phyloP scores from a whole-genome alignment of 2,329 filamentous ascomycete genomes.

The Penicillium vulpinum region DNA sequence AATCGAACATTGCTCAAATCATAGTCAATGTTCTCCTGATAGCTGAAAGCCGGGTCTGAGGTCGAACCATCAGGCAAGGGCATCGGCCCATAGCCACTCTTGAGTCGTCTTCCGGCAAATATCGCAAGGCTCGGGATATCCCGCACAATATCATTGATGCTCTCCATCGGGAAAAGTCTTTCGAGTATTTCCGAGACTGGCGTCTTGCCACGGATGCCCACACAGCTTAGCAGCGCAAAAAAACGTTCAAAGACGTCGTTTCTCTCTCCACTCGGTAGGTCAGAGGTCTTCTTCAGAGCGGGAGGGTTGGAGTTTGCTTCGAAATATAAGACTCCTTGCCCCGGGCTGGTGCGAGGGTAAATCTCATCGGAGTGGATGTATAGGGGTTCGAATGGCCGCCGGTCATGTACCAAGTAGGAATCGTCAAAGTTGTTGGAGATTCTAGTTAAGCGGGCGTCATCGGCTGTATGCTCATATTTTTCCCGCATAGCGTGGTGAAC shows the following conservation, averaged over 20 bases:
- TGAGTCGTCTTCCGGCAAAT: constrained; percentile 31
- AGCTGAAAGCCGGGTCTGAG: constrained; percentile 23
- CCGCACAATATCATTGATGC: constrained; percentile 33
- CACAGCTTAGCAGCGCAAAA: constrained; percentile 26
- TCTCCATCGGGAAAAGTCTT: constrained; percentile 32
- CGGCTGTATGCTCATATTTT: constrained; percentile 36
- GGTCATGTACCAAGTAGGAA: constrained; percentile 66
- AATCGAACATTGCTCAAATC: constrained; percentile 34
- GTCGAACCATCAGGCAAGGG: constrained; percentile 21
- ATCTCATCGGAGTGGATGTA: constrained; percentile 61
- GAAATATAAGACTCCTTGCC: constrained; percentile 39
- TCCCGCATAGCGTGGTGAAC: constrained; percentile 38
- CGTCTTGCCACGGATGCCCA: constrained; percentile 26
- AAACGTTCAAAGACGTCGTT: constrained; percentile 25
- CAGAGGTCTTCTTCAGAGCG: constrained; percentile 19
- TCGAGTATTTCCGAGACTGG: constrained; percentile 31
- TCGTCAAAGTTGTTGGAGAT: constrained; percentile 42
- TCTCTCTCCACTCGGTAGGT: constrained; percentile 17
- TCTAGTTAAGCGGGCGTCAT: constrained; percentile 53
- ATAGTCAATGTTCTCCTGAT: constrained; percentile 37
- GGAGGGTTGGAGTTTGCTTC: constrained; percentile 32
- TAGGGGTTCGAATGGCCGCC: constrained; percentile 70
- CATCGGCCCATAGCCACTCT: constrained; percentile 25
- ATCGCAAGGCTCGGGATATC: constrained; percentile 34
- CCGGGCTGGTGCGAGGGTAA: constrained; percentile 54